Conservation (phyloP, 2,329 filamentous ascomycete species). For the Trichoderma sp. region DNA sequence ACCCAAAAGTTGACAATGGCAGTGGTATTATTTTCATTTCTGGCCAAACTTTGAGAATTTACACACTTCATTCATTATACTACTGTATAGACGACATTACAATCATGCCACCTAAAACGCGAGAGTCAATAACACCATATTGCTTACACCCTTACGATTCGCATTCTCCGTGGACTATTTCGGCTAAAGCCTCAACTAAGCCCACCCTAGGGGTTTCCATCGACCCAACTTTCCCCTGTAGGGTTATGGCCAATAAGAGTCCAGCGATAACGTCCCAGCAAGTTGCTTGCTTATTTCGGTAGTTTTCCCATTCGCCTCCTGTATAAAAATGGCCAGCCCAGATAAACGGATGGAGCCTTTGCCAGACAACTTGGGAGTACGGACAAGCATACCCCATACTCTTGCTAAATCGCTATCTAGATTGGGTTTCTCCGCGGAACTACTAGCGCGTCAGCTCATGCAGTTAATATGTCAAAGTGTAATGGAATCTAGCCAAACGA, state of each 20-base stretch:
- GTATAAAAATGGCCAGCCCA: neutral
- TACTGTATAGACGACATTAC: neutral
- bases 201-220: neutral
- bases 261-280: neutral
- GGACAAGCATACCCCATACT: neutral
- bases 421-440: conserved; percentile 8
- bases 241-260: neutral
- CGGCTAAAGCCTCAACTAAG: neutral
- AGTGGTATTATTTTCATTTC: neutral
- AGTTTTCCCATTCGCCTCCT: neutral
- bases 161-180: neutral
- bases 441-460: neutral
- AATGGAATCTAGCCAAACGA: neutral
- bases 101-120: neutral
- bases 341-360: neutral
- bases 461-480: neutral
- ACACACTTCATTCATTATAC: neutral
- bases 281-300: neutral
- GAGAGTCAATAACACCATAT: neutral
- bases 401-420: conserved; percentile 3
- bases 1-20: neutral
- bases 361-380: neutral
- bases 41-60: neutral
- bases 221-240: neutral
- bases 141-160: neutral